These are phyloP conservation scores for Acacia crassicarpa DNA, from an alignment of 306 rosid genomes.

Conservation along the genomic window DNA sequence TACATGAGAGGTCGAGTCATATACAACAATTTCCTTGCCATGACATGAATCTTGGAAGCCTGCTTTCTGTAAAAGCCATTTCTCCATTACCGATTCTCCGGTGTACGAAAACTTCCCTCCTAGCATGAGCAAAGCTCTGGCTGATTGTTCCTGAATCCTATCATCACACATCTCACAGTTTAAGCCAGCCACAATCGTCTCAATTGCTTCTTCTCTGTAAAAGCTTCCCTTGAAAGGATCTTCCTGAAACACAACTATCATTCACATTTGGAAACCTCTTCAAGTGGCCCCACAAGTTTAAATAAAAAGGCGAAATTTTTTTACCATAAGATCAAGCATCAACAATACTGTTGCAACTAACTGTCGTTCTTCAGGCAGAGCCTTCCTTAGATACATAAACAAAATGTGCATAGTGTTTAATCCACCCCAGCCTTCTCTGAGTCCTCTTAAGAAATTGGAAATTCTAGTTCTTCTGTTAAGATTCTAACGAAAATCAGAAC, in stretches of 20 bases:
- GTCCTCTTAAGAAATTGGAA: slow-evolving; percentile 48
- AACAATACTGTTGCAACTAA: slow-evolving; percentile 62
- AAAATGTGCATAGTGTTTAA: slow-evolving; percentile 66
- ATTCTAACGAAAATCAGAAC: slow-evolving; percentile 18
- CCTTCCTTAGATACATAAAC: slow-evolving; percentile 56
- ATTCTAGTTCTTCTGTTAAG: slow-evolving; percentile 62
- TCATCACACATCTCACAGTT: slow-evolving; percentile 43
- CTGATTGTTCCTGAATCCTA: slow-evolving; percentile 59
- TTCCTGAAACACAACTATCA: slow-evolving; percentile 79
- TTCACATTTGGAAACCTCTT: slow-evolving; percentile 48
- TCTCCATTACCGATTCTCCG: slow-evolving; percentile 62
- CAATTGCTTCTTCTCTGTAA: slow-evolving; percentile 82
- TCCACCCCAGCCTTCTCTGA: slow-evolving; percentile 75
- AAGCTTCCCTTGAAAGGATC: slow-evolving; percentile 60
- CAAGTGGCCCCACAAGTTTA: background rate
- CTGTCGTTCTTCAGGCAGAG: slow-evolving; percentile 58
- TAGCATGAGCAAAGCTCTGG: slow-evolving; percentile 64
- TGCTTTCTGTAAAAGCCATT: slow-evolving; percentile 66
- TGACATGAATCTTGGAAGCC: slow-evolving; percentile 50
- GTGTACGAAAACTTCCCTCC: slow-evolving; percentile 64
- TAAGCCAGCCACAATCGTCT: slow-evolving; percentile 55
- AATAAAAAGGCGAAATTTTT: slow-evolving; percentile 19
- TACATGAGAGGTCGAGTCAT: slow-evolving; percentile 44
- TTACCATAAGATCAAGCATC: slow-evolving; percentile 87
- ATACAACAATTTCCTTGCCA: slow-evolving; percentile 40